phyloP scores from a whole-genome alignment of 129 eudicot genomes.

The Lactuca saligna region DNA sequence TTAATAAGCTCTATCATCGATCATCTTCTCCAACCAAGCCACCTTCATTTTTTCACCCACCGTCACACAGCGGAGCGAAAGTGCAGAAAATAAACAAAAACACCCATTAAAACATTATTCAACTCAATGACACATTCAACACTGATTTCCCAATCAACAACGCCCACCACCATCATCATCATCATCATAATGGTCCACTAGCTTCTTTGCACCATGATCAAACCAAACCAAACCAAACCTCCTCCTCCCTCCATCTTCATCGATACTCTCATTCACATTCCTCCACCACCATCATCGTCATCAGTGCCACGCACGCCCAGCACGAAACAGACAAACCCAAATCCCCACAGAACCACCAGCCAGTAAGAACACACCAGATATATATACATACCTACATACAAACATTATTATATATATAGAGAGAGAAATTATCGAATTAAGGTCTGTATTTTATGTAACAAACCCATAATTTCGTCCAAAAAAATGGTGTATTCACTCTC shows the following conservation, averaged over 20 bases:
- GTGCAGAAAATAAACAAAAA: background rate
- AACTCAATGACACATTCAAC: background rate
- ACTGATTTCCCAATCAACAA: background rate
- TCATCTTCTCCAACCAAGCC: conserved; percentile 2
- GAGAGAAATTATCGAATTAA: background rate
- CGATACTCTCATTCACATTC: background rate
- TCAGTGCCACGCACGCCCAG: conserved; percentile 25
- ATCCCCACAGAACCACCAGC: conserved; percentile 21
- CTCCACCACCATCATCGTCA: conserved; percentile 24
- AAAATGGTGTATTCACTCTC: conserved; percentile 6
- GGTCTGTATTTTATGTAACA: conserved; percentile 13
- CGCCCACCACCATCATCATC: background rate
- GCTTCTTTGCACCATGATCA: background rate
- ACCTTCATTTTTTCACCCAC: conserved; percentile 7
- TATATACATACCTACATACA: background rate
- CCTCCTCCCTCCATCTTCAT: background rate
- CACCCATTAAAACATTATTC: background rate
- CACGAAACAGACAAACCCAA: conserved; percentile 6
- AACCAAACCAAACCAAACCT: background rate
- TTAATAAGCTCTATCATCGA: background rate
- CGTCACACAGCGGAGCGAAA: conserved; percentile 2
- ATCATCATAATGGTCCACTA: background rate
- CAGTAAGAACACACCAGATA: conserved; percentile 11
- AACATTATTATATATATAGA: background rate
- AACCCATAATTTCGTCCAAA: conserved; percentile 19